A percentile compares a stretch with the other conserved stretches of the same genome.
Conservation (phyloP, 768 basidiomycete species). For the Scleroderma bovista region DNA sequence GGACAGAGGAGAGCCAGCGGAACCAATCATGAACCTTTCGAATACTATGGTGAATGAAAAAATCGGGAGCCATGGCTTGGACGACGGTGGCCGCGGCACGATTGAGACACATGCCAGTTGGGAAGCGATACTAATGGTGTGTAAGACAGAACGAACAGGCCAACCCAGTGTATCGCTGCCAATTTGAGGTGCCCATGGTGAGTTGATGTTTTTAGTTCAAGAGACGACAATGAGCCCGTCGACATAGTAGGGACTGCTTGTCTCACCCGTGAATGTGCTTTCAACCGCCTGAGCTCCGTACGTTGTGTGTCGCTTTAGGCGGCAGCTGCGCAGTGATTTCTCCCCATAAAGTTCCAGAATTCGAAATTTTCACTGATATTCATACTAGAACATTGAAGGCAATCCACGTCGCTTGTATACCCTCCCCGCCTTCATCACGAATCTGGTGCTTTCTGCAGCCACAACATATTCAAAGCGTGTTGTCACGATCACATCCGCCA, state of each 20-base stretch:
- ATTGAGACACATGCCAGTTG: conserved; percentile 86
- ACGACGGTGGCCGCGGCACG: conserved; percentile 73
- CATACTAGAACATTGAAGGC: conserved; percentile 8
- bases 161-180: conserved; percentile 34
- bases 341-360: too few species aligned
- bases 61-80: conserved; percentile 85
- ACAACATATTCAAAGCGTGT: conserved; percentile 40
- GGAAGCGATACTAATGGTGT: conserved; percentile 91
- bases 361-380: too few species aligned
- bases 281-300: too few species aligned
- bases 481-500: conserved; percentile 44
- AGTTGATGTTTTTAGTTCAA: neutral
- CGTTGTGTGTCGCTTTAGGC: too few species aligned
- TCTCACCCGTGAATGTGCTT: too few species aligned
- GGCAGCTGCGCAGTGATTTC: too few species aligned
- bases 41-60: conserved; percentile 83
- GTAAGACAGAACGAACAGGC: conserved; percentile 64
- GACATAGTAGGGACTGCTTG: too few species aligned
- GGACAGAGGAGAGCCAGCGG: neutral
- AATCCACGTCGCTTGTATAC: conserved; percentile 39
- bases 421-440: conserved; percentile 56
- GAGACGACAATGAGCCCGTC: too few species aligned
- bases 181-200: conserved; percentile 6
- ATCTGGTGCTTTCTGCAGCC: conserved; percentile 40
- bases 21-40: conserved; percentile 54